Conservation (phyloP, 2,329 filamentous ascomycete species). For the Coniella lustricola region DNA sequence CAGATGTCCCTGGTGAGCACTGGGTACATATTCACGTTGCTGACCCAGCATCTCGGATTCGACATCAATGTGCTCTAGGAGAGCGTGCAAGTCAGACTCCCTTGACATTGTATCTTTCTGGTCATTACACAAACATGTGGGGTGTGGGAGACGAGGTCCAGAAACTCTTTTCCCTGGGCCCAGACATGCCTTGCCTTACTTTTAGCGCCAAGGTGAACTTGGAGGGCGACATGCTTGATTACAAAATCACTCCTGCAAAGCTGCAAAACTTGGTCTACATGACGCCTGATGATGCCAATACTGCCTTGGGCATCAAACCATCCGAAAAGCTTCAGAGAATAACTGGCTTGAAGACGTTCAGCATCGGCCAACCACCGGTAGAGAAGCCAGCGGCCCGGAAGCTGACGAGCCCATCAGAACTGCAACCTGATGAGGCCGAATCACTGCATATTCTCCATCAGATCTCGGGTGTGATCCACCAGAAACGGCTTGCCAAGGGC, state of each 20-base stretch:
- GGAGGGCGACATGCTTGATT: conserved; percentile 45
- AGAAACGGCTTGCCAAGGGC: conserved; percentile 37
- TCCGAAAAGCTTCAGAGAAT: conserved; percentile 1
- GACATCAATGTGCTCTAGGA: conserved; percentile 49
- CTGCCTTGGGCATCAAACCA: conserved; percentile 12
- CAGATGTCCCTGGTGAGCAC: conserved; percentile 45
- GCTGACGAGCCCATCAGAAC: conserved; percentile 36
- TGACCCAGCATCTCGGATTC: conserved; percentile 67
- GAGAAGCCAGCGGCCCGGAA: conserved; percentile 27
- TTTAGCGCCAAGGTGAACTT: conserved; percentile 54
- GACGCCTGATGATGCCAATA: conserved; percentile 43
- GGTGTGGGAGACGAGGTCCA: conserved; percentile 23
- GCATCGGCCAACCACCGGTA: conserved; percentile 26
- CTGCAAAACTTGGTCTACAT: conserved; percentile 52
- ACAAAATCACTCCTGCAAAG: conserved; percentile 45
- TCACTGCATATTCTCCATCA: conserved; percentile 41
- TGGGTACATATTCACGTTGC: conserved; percentile 78
- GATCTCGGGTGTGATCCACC: conserved; percentile 40
- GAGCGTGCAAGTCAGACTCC: conserved; percentile 54
- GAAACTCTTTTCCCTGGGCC: conserved; percentile 47
- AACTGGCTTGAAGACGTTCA: conserved; percentile 20
- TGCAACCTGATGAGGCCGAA: conserved; percentile 35
- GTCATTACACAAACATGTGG: conserved; percentile 53
- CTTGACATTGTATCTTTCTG: conserved; percentile 53
- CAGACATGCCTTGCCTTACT: conserved; percentile 47